phyloP scores from a whole-genome alignment of 371 early-diverging fungal genomes.

The Rhizopus arrhizus region DNA sequence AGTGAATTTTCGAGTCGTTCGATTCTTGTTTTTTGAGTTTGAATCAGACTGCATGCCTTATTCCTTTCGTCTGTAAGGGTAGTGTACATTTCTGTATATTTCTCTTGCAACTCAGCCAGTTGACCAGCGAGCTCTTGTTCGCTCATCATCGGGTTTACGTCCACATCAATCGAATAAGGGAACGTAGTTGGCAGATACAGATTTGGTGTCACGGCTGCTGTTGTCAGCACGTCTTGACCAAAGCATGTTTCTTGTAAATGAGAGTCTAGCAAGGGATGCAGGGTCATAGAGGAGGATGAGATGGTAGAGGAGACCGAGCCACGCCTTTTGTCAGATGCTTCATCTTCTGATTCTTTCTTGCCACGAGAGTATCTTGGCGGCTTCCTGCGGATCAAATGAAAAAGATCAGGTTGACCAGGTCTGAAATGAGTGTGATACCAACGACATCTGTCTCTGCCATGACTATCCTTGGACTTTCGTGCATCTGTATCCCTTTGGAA shows the following conservation, averaged over 20 bases:
- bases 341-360: constrained; percentile 25
- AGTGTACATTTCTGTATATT: constrained; percentile 19
- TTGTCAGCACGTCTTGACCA: too few relatives aligned
- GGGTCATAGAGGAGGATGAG: constrained; percentile 17
- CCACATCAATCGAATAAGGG: too few relatives aligned
- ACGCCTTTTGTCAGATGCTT: constrained; percentile 16
- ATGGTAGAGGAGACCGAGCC: constrained; percentile 17
- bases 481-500: constrained; percentile 56
- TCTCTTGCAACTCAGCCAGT: background rate
- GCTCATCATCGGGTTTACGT: too few relatives aligned
- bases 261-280: constrained; percentile 7
- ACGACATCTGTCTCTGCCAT: constrained; percentile 47
- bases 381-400: constrained; percentile 48
- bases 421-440: constrained; percentile 52
- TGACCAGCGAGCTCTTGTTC: background rate
- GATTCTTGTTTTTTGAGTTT: constrained; percentile 19
- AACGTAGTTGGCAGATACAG: too few relatives aligned
- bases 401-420: constrained; percentile 43
- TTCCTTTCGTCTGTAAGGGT: constrained; percentile 19
- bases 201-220: too few relatives aligned
- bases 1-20: constrained; percentile 18
- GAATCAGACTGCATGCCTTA: constrained; percentile 22
- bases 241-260: too few relatives aligned
- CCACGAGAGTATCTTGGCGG: constrained; percentile 40
- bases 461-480: constrained; percentile 54